These are phyloP conservation scores for Colletotrichum phormii DNA, from an alignment of 2,329 filamentous ascomycete genomes.

Conservation along the genomic window DNA sequence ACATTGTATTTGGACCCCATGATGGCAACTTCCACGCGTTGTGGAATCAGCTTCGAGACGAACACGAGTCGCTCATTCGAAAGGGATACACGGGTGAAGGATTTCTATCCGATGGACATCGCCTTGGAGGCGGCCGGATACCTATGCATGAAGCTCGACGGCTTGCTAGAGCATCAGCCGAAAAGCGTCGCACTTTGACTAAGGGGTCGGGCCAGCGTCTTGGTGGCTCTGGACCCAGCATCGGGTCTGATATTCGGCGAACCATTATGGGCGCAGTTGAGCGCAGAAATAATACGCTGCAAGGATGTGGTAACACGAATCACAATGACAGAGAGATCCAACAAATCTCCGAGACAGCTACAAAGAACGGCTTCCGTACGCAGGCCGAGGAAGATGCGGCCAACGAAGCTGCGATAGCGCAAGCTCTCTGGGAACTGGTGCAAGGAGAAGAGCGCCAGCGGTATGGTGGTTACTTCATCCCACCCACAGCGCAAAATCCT, in stretches of 20 bases:
- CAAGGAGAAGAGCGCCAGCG: constrained; percentile 77
- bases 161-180: constrained; percentile 78
- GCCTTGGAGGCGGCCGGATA: constrained; percentile 76
- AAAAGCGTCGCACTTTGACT: constrained; percentile 71
- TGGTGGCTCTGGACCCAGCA: constrained; percentile 67
- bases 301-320: constrained; percentile 81
- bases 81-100: constrained; percentile 94
- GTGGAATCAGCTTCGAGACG: constrained; percentile 90
- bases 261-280: constrained; percentile 80
- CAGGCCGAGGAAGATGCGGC: constrained; percentile 89
- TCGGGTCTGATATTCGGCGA: constrained; percentile 76
- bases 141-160: constrained; percentile 79
- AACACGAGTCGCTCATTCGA: constrained; percentile 78
- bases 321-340: constrained; percentile 74
- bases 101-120: constrained; percentile 81
- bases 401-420: constrained; percentile 86
- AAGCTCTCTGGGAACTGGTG: constrained; percentile 87
- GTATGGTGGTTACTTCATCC: constrained; percentile 66
- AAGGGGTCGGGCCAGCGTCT: constrained; percentile 77
- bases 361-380: constrained; percentile 81
- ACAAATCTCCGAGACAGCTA: constrained; percentile 72
- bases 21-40: constrained; percentile 84
- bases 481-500: constrained; percentile 62
- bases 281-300: constrained; percentile 72
- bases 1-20: constrained; percentile 87